Conservation (phyloP, 192 early-diverging fungal genomes). For the Linnemannia schmuckeri region DNA sequence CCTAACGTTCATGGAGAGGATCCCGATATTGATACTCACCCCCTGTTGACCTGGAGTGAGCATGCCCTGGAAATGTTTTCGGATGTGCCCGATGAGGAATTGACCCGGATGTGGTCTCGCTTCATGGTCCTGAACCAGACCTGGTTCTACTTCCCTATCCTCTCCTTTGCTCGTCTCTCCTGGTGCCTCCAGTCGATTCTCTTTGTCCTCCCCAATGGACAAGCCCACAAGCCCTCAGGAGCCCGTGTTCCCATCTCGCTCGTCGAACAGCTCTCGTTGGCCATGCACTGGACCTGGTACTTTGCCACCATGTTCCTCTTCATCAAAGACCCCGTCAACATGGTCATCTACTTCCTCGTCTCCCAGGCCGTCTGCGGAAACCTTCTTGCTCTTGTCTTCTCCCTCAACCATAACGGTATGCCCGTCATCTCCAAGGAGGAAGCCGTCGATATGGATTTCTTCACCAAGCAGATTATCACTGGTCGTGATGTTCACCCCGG, state of each 20-base stretch:
- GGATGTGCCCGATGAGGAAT: constrained; percentile 62
- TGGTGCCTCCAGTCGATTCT: constrained; percentile 78
- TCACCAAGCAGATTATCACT: constrained; percentile 80
- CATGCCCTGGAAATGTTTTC: constrained; percentile 64
- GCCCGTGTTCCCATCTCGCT: constrained; percentile 56
- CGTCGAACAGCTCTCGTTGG: constrained; percentile 68
- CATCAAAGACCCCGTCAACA: constrained; percentile 55
- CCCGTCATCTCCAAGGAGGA: constrained; percentile 78
- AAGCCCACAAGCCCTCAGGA: constrained; percentile 60
- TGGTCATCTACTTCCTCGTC: constrained; percentile 70
- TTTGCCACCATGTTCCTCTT: constrained; percentile 65
- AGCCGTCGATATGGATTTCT: constrained; percentile 79
- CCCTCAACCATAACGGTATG: constrained; percentile 90
- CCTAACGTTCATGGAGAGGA: constrained; percentile 85
- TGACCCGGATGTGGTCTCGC: constrained; percentile 65
- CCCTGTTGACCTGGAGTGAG: constrained; percentile 83
- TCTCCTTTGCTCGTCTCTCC: constrained; percentile 80
- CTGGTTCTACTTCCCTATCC: constrained; percentile 78
- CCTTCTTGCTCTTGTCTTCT: constrained; percentile 80
- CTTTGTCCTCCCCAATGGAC: constrained; percentile 64
- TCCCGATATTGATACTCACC: constrained; percentile 89
- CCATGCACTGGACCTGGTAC: constrained; percentile 80
- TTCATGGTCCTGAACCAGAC: constrained; percentile 76
- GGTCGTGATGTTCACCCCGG: constrained; percentile 78
- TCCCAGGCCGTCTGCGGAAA: constrained; percentile 79